Percentiles rank a stretch among this genome's conserved stretches.
Evolutionary conservation across 1,139 yeast species (phyloP).

Genomic region (Nakaseomyces delphensis): DNA sequence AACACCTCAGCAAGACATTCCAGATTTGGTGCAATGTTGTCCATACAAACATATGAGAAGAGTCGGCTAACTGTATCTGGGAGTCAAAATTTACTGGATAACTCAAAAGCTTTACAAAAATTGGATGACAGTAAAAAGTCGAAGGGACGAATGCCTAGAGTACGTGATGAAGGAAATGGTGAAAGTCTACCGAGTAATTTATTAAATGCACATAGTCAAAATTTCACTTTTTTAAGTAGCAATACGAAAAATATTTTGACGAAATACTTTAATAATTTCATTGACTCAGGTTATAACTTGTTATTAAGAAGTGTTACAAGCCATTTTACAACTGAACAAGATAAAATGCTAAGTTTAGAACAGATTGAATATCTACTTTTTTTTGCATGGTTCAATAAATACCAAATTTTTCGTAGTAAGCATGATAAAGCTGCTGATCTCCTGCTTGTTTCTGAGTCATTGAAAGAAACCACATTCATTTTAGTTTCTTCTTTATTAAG

Average conservation of each 20-base stretch:
- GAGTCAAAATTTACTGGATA: slow-evolving; percentile 51
- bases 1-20: slow-evolving; percentile 71
- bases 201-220: slow-evolving; percentile 26
- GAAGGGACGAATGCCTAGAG: slow-evolving; percentile 41
- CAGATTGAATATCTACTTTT: slow-evolving; percentile 49
- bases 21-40: slow-evolving; percentile 78
- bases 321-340: slow-evolving; percentile 40
- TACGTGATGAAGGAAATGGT: slow-evolving; percentile 38
- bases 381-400: slow-evolving; percentile 61
- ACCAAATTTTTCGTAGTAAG: slow-evolving; percentile 31
- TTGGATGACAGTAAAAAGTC: slow-evolving; percentile 64
- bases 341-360: slow-evolving; percentile 30
- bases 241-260: slow-evolving; percentile 34
- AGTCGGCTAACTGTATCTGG: slow-evolving; percentile 67
- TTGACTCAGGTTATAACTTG: slow-evolving; percentile 70
- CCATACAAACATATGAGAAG: slow-evolving; percentile 52
- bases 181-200: slow-evolving; percentile 32
- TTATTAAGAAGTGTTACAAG: slow-evolving; percentile 47
- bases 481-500: slow-evolving; percentile 51
- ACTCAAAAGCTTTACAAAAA: slow-evolving; percentile 43
- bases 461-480: slow-evolving; percentile 58
- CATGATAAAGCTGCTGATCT: slow-evolving; percentile 13
- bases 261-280: slow-evolving; percentile 47
- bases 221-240: slow-evolving; percentile 31
- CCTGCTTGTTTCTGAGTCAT: slow-evolving; percentile 49